phyloP scores from a whole-genome alignment of 192 early-diverging fungal species.

The Umbelopsis sp. region DNA sequence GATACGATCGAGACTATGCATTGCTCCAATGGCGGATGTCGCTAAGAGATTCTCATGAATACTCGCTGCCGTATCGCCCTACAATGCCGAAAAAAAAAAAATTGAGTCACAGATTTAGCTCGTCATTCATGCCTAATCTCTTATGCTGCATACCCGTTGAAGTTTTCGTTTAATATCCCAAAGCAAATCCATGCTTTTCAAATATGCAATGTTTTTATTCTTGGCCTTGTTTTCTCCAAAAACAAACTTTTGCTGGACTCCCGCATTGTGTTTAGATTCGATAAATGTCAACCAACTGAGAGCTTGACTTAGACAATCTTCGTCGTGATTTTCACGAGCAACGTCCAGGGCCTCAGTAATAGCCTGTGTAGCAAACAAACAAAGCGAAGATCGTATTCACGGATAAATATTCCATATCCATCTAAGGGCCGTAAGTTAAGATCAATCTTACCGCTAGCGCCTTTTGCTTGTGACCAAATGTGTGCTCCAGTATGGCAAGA shows the following conservation, averaged over 20 bases:
- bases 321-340: slow-evolving; percentile 43
- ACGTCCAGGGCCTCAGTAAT: slow-evolving; percentile 43
- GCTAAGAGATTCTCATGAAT: slow-evolving; percentile 8
- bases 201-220: not conserved
- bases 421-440: not conserved
- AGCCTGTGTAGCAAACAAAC: slow-evolving; percentile 24
- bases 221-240: not conserved
- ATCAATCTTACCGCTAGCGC: slow-evolving; percentile 33
- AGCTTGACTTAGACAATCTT: slow-evolving; percentile 47
- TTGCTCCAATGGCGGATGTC: not conserved
- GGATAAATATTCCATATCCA: not conserved
- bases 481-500: slow-evolving; percentile 43
- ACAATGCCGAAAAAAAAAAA: too few species aligned
- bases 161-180: slow-evolving; percentile 9
- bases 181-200: slow-evolving; percentile 10
- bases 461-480: slow-evolving; percentile 44
- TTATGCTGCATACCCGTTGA: not conserved
- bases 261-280: slow-evolving; percentile 6
- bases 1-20: not conserved
- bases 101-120: too few species aligned
- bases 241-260: not conserved
- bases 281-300: slow-evolving; percentile 36
- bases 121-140: not conserved
- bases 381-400: not conserved
- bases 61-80: not conserved